Evolutionary conservation across 2,329 filamentous ascomycete species (phyloP), one percentile per base, ranked within the genome.

Genomic region (Penicillium thymicola): DNA sequence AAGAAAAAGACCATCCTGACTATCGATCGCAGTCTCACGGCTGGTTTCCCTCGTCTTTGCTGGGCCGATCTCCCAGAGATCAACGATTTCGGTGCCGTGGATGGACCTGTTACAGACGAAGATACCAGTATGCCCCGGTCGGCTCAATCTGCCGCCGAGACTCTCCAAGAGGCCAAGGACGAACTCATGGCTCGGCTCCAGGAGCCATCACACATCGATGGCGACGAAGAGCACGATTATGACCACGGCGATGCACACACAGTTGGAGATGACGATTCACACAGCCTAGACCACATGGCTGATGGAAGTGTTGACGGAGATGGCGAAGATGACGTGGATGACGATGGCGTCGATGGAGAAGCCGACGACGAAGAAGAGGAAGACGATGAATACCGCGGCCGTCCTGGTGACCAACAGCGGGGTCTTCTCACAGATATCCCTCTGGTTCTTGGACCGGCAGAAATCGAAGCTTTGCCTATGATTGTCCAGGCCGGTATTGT

Each of bases 381-480:
- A 13, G 77, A 81, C 32, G 80, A 81, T 45, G 76, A 81, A 54
- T 81, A 82, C 52, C 76, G 78, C 46, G 75, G 76, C n/a, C 75
- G 78, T 11, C 76, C 78, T 21, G 76, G 79, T 11, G 79, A 81
- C 60, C 78, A 82, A 59, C 77, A 81, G 69, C 89, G 90, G 18
- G 93, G 93, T 13, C 78, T 97, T 14, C 78, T 97, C 54, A 97
- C 93, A 0, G 93, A 97, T 71, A 91, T 97, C 13, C 93, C 93
- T 30, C 89, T 97, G 63, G 96, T 97, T 37, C 81, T 97, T 30
- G 92, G 95, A 42, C 93, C 93, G 0, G 92, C 92, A 54, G 93
- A 97, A 74, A 97, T 97, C 52, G 93, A 97, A 74, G 92, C 94
- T 6, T 78, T 97, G 51, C 93, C 96, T 54, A 96, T 97, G 92